phyloP scores from a whole-genome alignment of 2,329 filamentous ascomycete genomes.

The Trichoderma sp. region DNA sequence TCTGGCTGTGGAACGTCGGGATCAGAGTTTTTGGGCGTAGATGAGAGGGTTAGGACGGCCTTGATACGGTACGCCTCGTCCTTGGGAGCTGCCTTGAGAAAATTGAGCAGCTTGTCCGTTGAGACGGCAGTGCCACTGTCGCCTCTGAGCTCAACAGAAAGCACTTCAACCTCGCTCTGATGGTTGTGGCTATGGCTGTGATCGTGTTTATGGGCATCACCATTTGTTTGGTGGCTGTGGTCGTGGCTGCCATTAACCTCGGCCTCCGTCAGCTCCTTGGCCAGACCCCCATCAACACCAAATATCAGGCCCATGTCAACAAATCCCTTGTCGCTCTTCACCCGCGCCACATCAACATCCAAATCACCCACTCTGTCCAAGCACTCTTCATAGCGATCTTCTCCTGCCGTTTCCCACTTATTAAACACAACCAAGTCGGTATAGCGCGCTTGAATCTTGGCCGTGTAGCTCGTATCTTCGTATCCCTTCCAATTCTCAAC shows the following conservation, averaged over 20 bases:
- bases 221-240: constrained; percentile 38
- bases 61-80: constrained; percentile 98
- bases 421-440: constrained; percentile 91
- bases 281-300: constrained; percentile 82
- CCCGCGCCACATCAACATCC: constrained; percentile 77
- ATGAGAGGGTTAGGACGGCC: constrained; percentile 56
- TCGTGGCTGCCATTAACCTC: constrained; percentile 34
- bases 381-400: constrained; percentile 74
- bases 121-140: constrained; percentile 47
- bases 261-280: constrained; percentile 53
- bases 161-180: constrained; percentile 89
- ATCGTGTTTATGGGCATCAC: constrained; percentile 39
- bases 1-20: constrained; percentile 44
- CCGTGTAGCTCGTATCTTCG: constrained; percentile 86
- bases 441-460: constrained; percentile 82
- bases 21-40: constrained; percentile 53
- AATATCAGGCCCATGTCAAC: constrained; percentile 80
- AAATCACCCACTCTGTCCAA: constrained; percentile 78
- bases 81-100: constrained; percentile 76
- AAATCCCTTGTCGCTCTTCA: constrained; percentile 80
- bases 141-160: constrained; percentile 72
- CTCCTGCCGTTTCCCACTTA: constrained; percentile 81
- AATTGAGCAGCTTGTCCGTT: constrained; percentile 62
- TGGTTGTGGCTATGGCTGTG: constrained; percentile 47
- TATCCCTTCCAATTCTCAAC: constrained; percentile 96